Conservation (phyloP, 1,139 yeast species). For the Diutina catenulata region DNA sequence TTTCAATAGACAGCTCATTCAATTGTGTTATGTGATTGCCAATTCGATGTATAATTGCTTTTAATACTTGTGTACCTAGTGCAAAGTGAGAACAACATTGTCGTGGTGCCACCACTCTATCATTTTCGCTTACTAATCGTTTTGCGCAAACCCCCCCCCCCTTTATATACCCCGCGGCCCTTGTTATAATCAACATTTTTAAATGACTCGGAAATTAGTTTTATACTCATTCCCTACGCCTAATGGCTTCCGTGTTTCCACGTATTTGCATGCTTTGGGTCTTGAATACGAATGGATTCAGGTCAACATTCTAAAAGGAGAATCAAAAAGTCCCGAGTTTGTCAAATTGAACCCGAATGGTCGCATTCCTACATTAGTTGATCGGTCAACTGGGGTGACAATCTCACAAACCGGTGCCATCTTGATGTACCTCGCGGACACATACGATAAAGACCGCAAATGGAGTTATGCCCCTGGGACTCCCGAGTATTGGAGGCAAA, state of each 20-base stretch:
- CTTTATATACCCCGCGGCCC: too few species aligned
- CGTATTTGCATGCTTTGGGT: slow-evolving; percentile 35
- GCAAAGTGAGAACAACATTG: too few species aligned
- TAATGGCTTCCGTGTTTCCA: slow-evolving; percentile 42
- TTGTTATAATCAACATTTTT: too few species aligned
- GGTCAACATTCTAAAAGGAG: slow-evolving; percentile 28
- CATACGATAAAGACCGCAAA: slow-evolving; percentile 41
- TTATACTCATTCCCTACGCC: slow-evolving; percentile 45
- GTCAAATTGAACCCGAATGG: slow-evolving; percentile 49
- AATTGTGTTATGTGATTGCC: too few species aligned
- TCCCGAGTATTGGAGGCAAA: slow-evolving; percentile 33
- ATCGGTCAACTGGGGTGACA: slow-evolving; percentile 29
- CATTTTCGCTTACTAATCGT: too few species aligned
- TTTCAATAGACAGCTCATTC: too few species aligned
- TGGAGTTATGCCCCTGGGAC: slow-evolving; percentile 34
- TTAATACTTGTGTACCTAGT: too few species aligned
- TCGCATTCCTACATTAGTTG: slow-evolving; percentile 45
- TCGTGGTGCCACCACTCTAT: too few species aligned
- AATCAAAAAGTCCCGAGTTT: slow-evolving; percentile 43
- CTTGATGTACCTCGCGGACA: slow-evolving; percentile 41
- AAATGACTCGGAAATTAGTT: too few species aligned
- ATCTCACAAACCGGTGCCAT: slow-evolving; percentile 52
- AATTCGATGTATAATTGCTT: too few species aligned
- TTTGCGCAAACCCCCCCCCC: too few species aligned
- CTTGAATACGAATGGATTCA: slow-evolving; percentile 32